Conservation (phyloP, 768 basidiomycete species). For the Leccinum longicurvipes region DNA sequence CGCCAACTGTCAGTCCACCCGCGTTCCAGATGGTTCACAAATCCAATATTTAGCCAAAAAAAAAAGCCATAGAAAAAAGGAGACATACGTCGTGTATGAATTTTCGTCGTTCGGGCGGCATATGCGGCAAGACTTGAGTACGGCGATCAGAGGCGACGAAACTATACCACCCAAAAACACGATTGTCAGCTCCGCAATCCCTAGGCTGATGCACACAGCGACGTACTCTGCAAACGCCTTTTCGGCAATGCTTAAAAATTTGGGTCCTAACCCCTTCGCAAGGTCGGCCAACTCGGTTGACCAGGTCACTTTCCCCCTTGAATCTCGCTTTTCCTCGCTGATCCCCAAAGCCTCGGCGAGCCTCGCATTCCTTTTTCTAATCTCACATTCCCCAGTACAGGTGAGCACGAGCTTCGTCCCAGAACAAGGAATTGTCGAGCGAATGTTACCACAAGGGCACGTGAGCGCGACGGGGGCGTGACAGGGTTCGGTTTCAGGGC, state of each 20-base stretch:
- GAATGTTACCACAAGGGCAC: conserved; percentile 83
- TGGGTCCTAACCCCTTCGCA: conserved; percentile 45
- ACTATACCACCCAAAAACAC: conserved; percentile 31
- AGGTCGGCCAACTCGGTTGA: conserved; percentile 59
- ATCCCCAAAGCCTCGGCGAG: conserved; percentile 94
- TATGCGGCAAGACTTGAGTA: conserved; percentile 73
- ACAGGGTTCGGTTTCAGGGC: conserved; percentile 80
- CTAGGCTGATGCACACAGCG: no score
- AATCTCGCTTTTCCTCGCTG: conserved; percentile 45
- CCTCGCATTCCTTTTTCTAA: conserved; percentile 82
- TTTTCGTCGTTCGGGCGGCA: conserved; percentile 75
- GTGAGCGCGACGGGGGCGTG: conserved; percentile 58
- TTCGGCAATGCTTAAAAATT: conserved; percentile 74
- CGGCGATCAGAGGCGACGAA: conserved; percentile 66
- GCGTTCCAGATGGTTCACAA: no score
- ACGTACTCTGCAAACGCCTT: conserved; percentile 76
- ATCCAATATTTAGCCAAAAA: neutral
- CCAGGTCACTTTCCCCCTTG: conserved; percentile 47
- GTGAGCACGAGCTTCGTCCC: conserved; percentile 44
- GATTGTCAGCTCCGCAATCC: neutral
- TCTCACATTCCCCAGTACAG: conserved; percentile 79
- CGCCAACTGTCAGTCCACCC: conserved; percentile 57
- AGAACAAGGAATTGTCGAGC: conserved; percentile 72
- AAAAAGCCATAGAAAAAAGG: neutral
- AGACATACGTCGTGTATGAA: conserved; percentile 73